Percentiles rank a stretch among this genome's conserved stretches.
Conservation (phyloP, 192 early-diverging fungal species). For the Coemansia sp. region DNA sequence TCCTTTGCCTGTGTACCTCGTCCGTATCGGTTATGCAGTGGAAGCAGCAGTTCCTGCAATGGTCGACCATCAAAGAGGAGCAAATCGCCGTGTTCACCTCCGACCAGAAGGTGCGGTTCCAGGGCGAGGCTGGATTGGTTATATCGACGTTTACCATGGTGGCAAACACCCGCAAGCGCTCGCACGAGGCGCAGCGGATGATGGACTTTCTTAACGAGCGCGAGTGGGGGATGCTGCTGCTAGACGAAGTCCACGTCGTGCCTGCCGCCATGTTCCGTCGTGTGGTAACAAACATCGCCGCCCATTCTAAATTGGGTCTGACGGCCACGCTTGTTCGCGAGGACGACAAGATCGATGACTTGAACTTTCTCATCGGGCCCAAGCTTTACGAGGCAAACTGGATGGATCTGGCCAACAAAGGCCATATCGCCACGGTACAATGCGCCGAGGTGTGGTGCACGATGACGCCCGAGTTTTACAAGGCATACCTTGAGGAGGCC, state of each 20-base stretch:
- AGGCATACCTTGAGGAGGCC: slow-evolving; percentile 83
- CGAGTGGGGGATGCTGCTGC: slow-evolving; percentile 97
- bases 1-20: slow-evolving; percentile 92
- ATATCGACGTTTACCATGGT: slow-evolving; percentile 99
- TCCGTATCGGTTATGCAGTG: slow-evolving; percentile 97
- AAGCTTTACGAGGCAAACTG: slow-evolving; percentile 99
- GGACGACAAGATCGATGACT: slow-evolving; percentile 96
- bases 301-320: slow-evolving; percentile 96
- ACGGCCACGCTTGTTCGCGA: slow-evolving; percentile 98
- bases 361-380: slow-evolving; percentile 98
- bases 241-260: slow-evolving; percentile 99
- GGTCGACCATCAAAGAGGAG: slow-evolving; percentile 90
- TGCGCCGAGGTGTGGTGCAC: slow-evolving; percentile 99
- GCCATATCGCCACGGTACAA: slow-evolving; percentile 98
- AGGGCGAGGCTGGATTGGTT: slow-evolving; percentile 87
- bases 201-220: slow-evolving; percentile 89
- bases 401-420: slow-evolving; percentile 97
- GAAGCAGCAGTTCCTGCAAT: slow-evolving; percentile 95
- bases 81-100: slow-evolving; percentile 96
- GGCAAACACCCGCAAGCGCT: slow-evolving; percentile 89
- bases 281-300: slow-evolving; percentile 88
- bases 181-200: slow-evolving; percentile 92
- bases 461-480: slow-evolving; percentile 97
- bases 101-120: slow-evolving; percentile 87
- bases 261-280: slow-evolving; percentile 96